Base-by-base conservation (phyloP, 768 basidiomycete species). In the Trametes cinnabarina region DNA sequence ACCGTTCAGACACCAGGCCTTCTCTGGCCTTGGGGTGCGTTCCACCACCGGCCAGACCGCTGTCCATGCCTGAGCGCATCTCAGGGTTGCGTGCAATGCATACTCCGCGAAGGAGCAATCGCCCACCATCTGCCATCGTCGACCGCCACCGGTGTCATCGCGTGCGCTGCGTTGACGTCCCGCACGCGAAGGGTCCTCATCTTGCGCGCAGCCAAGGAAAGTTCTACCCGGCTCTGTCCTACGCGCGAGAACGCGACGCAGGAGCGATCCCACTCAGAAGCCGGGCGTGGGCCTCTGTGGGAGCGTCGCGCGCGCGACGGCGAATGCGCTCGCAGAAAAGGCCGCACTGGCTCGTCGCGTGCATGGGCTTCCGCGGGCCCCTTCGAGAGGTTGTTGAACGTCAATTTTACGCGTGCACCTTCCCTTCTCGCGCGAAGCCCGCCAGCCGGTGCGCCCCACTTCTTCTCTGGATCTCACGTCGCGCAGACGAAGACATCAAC, bases 1-100 rank as follows among this genome's bases (percentile, higher is more conserved):
- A 52, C 22, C 37, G 46, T 54, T 59, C 58, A 59, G 58, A 48
- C 58, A 23, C 58, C 58, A 51, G 51, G 58, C 44, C 54, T 55
- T 55, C 54, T 55, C 54, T 47, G 46, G 34, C 46, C 25, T 40
- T 55, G 47, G 58, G 58, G 58, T 59, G 51, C 58, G 23, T 59
- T 59, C 51, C 51, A 19, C 40, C 43, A 11, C 34, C 10, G 58
- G 51, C 58, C 43, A 53, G 58, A 26, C 58, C 26, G 30, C 30
- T 58, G 46, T 34, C 40, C 34, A 47, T 51, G 26, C 40, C 50
- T 35, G 49, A 41, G 20, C 44, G 32, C 48, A 12, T 20, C 15
- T 40, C 30, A 32, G 30, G 30, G 15, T 9, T 32, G 42, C 32
- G 43, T 28, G 17, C 32, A 19, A 28, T 46, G 34, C 53, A 25